Evolutionary conservation across 139 green algal species (phyloP), one percentile per base, ranked within the genome.

Genomic region (Coccomyxa sp.): DNA sequence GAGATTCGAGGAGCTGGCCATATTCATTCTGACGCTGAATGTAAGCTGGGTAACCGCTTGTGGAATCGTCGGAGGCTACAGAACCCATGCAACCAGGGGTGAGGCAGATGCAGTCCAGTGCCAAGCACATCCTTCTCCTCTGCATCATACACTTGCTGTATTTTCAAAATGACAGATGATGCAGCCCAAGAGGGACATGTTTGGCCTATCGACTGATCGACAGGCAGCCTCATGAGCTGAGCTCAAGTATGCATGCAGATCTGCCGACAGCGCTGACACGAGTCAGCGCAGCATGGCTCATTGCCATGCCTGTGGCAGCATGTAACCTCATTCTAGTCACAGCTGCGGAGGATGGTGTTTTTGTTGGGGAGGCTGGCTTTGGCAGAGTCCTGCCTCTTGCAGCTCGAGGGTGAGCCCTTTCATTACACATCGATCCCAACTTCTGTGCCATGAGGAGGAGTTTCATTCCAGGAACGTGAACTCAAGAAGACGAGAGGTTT

Each of bases 291-390:
- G 58, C 64, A 72, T 93, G 84, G 91, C 78, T 95, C 7, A 68
- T 86, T 6, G 76, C 80, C 34, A 93, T 93, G 88, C 89, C 91
- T 0, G 82, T 95, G 16, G 83, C 86, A 6, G 91, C 89, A 8
- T 89, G 88, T 7, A 88, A 94, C 82, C 82, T 95, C 68, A 88
- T 95, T n/a, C 77, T 95, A 55, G 79, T 86, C 2, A 94, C 91
- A 0, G 91, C 91, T 29, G 82, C 82, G 37, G 91, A 95, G 74
- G 88, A 81, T 70, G 39, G 64, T 5, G 29, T 71, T 8, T 75
- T 93, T 0, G 90, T 95, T 7, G 86, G 82, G 0, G 78, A 74
- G 12, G 73, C 75, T 16, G 81, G 79, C 29, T 95, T 89, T 74
- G 90, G 81, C 6, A 55, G 34, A 3, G 72, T 68, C 34, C 73